phyloP scores from a whole-genome alignment of 2,329 filamentous ascomycete species.

The Fusarium phyllophilum region DNA sequence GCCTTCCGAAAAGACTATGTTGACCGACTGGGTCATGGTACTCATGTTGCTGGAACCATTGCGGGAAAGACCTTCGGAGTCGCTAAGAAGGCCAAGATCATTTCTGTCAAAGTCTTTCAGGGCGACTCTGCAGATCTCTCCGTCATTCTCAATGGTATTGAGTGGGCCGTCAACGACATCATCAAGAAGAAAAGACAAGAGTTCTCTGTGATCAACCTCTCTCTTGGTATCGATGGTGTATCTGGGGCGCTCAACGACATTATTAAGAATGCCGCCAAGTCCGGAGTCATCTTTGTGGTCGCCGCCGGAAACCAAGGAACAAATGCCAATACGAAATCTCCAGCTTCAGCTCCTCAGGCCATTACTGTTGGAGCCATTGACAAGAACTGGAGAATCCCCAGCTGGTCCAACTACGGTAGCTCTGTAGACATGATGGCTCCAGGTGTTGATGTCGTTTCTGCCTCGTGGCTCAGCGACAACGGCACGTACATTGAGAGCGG shows the following conservation, averaged over 20 bases:
- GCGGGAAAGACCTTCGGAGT: slow-evolving; percentile 51
- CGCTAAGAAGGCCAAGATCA: slow-evolving; percentile 56
- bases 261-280: slow-evolving; percentile 55
- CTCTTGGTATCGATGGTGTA: slow-evolving; percentile 57
- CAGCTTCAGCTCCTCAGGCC: slow-evolving; percentile 46
- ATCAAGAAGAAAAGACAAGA: slow-evolving; percentile 50
- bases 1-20: slow-evolving; percentile 40
- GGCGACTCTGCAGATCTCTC: slow-evolving; percentile 43
- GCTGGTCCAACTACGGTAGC: slow-evolving; percentile 62
- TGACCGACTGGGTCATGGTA: slow-evolving; percentile 55
- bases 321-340: slow-evolving; percentile 41
- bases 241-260: slow-evolving; percentile 61
- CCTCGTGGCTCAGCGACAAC: slow-evolving; percentile 57
- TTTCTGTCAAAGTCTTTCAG: slow-evolving; percentile 59
- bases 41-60: slow-evolving; percentile 52
- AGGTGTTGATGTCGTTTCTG: slow-evolving; percentile 57
- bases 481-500: slow-evolving; percentile 62
- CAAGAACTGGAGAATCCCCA: slow-evolving; percentile 51
- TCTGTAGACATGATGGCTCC: slow-evolving; percentile 63
- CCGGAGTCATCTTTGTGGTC: slow-evolving; percentile 63
- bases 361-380: slow-evolving; percentile 52
- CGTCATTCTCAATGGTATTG: slow-evolving; percentile 48
- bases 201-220: slow-evolving; percentile 65
- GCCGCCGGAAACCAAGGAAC: slow-evolving; percentile 63
- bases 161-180: slow-evolving; percentile 58